phyloP scores from a whole-genome alignment of 495 filamentous ascomycete species.

The Penicillium pancosmium region DNA sequence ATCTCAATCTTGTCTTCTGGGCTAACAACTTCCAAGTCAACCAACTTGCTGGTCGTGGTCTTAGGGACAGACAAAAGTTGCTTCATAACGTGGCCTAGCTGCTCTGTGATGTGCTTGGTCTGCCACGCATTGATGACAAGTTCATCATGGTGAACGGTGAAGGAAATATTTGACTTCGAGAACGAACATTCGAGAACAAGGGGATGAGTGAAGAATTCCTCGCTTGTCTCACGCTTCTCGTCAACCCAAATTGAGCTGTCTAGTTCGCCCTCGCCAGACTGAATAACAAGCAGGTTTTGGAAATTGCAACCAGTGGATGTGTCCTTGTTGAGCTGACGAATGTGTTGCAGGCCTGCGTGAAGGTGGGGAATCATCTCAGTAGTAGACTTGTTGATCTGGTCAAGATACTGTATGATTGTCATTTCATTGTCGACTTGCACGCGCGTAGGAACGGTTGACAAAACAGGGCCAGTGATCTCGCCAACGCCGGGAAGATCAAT shows the following conservation, averaged over 20 bases:
- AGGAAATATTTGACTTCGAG: constrained; percentile 27
- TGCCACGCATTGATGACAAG: constrained; percentile 41
- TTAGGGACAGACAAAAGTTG: constrained; percentile 36
- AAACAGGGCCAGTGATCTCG: constrained; percentile 54
- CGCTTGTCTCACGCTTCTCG: constrained; percentile 47
- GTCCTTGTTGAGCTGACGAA: constrained; percentile 41
- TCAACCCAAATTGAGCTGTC: constrained; percentile 42
- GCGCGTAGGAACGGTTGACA: constrained; percentile 55
- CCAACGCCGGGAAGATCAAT: constrained; percentile 51
- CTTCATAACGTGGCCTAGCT: constrained; percentile 38
- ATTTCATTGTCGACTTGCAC: constrained; percentile 43
- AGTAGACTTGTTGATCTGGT: constrained; percentile 42
- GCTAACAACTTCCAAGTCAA: constrained; percentile 37
- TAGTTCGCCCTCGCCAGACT: constrained; percentile 39
- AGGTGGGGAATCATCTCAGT: constrained; percentile 55
- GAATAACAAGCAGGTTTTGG: constrained; percentile 62
- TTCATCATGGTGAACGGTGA: constrained; percentile 44
- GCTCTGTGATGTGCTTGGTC: constrained; percentile 33
- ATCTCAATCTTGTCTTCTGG: constrained; percentile 38
- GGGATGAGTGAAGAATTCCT: constrained; percentile 53
- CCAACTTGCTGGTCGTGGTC: constrained; percentile 29
- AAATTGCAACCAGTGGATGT: constrained; percentile 60
- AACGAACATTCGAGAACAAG: constrained; percentile 51
- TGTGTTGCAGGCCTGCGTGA: constrained; percentile 47
- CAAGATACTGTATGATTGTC: constrained; percentile 42